Base-by-base conservation (phyloP, 345 rosid species). In the Cardamine occulta region DNA sequence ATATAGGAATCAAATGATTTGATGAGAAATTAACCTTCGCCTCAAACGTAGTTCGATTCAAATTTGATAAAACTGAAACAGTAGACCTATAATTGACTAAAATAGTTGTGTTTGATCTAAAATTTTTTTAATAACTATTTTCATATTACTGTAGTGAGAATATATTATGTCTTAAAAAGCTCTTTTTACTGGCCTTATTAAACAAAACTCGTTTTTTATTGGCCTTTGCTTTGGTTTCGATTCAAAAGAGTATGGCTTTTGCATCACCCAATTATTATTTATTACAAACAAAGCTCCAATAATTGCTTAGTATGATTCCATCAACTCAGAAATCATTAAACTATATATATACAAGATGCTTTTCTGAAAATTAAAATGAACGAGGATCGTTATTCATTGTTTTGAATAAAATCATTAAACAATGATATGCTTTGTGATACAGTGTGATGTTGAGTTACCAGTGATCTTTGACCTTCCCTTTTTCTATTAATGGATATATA, bases 151-250 rank as follows among this genome's bases (percentile, higher is more conserved):
- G 21, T 29, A 34, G 60, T 59, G n/a, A 32, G 24, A 23, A 53
- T 54, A 12, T 28, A 28, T 24, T 28, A 53, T 21, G 19, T 70
- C 42, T 47, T 19, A 8, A 63, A 75, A 63, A 56, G 47, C 47
- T 59, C n/a, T 28, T 35, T 75, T 19, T 28, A 19, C 59, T 48
- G 55, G 56, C 55, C 15, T 37, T 40, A 52, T 42, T 31, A 75
- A 21, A 42, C 49, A 40, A 63, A 35, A 9, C 53, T 52, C 63
- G 11, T 28, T 47, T 42, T 53, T 31, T 21, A 72, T 78, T 66
- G 63, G 72, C 81, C 24, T 59, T 66, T 72, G 69, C 81, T 72
- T 78, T 78, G 67, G 73, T 49, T 66, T 66, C 57, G 77, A 59
- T 72, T 78, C 63, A 72, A 72, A 72, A 72, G 77, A 66, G 32